Percentiles rank a stretch among this genome's conserved stretches.
phyloP scores from a whole-genome alignment of 1,139 yeast species.

The Candida anutae region DNA sequence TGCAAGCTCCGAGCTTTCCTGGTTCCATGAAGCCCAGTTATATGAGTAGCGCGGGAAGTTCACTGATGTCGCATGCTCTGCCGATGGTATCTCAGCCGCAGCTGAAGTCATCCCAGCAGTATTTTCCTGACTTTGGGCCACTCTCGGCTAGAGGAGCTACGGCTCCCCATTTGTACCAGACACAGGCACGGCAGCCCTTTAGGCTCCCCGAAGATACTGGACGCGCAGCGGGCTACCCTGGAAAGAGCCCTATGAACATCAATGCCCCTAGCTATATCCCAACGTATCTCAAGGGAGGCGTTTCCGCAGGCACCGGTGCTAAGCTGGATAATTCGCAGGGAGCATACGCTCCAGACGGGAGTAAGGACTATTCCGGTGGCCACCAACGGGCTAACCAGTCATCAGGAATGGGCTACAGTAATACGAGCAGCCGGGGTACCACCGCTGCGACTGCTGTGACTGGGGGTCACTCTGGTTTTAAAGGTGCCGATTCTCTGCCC shows the following conservation, averaged over 20 bases:
- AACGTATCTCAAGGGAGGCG: constrained; percentile 4
- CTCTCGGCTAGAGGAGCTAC: no score
- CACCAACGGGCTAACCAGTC: not conserved
- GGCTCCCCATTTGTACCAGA: not conserved
- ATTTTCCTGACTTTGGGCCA: no score
- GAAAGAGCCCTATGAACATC: constrained; percentile 12
- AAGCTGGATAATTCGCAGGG: no score
- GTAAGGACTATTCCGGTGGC: not conserved
- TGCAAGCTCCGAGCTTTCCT: no score
- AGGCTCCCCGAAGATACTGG: not conserved
- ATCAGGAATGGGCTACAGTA: not conserved
- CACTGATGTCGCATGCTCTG: no score
- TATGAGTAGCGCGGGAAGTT: no score
- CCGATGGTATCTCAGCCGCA: no score
- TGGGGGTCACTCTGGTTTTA: not conserved
- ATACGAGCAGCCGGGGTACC: not conserved
- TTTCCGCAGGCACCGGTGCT: not conserved
- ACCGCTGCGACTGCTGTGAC: not conserved
- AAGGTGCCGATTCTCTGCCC: not conserved
- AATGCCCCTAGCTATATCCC: constrained; percentile 28
- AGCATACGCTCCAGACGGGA: not conserved
- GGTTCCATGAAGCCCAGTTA: no score
- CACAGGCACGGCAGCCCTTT: constrained; percentile 1
- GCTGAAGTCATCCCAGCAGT: no score
- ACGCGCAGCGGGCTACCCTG: constrained; percentile 1